Conservation (phyloP, 352 stramenopile species). For the Blastocystis sp. region DNA sequence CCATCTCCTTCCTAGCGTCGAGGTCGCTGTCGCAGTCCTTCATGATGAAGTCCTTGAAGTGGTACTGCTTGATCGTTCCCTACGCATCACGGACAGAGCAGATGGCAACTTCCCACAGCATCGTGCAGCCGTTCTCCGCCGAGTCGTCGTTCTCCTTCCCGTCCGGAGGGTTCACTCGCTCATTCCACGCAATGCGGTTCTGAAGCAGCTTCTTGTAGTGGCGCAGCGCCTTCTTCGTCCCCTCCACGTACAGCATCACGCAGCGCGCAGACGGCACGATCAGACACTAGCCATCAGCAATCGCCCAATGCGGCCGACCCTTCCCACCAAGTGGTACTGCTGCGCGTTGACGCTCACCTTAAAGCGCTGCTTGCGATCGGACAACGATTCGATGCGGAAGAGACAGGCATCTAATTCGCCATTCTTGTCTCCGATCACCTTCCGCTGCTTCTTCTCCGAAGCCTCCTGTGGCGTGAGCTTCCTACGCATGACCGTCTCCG, state of each 20-base stretch:
- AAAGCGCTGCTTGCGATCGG: constrained; percentile 28
- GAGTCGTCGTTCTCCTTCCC: constrained; percentile 28
- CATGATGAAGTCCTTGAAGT: constrained; percentile 53
- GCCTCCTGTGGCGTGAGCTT: constrained; percentile 56
- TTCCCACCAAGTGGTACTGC: constrained; percentile 43
- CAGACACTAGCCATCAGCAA: constrained; percentile 6
- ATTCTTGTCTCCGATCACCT: constrained; percentile 52
- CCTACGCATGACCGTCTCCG: not conserved
- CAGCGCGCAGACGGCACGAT: constrained; percentile 50
- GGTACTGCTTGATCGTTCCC: constrained; percentile 46
- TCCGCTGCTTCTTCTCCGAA: constrained; percentile 34
- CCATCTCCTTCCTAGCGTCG: constrained; percentile 57
- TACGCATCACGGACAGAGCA: not conserved
- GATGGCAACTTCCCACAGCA: not conserved
- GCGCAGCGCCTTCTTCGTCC: constrained; percentile 54
- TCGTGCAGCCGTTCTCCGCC: constrained; percentile 7
- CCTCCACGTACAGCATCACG: constrained; percentile 55
- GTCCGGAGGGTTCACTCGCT: not conserved
- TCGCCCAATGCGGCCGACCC: not conserved
- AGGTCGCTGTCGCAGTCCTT: constrained; percentile 46
- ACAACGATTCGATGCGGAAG: constrained; percentile 34
- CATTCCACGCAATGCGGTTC: constrained; percentile 40
- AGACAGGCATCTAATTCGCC: constrained; percentile 31
- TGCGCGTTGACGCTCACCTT: constrained; percentile 61
- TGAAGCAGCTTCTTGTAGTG: constrained; percentile 41